Evolutionary conservation across 1,284 basidiomycete species (phyloP).

Genomic region (Coriolopsis trogii): DNA sequence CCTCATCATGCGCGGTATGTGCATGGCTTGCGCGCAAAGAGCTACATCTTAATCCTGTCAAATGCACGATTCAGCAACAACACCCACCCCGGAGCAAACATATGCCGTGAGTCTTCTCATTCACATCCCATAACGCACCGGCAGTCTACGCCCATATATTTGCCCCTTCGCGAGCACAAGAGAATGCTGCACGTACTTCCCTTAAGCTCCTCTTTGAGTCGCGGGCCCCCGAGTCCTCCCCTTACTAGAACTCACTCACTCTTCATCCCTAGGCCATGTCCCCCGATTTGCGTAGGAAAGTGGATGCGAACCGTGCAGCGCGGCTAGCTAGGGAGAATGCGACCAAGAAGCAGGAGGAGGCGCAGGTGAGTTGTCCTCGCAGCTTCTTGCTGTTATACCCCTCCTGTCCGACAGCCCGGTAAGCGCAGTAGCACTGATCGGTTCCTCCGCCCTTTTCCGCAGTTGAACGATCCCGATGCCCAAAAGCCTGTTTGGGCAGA

Average conservation of each 20-base stretch:
- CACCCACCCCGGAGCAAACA: constrained; percentile 58
- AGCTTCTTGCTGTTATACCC: not conserved
- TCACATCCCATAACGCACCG: not conserved
- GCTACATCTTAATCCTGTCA: not conserved
- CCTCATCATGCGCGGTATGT: constrained; percentile 64
- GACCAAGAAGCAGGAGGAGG: constrained; percentile 52
- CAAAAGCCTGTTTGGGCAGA: constrained; percentile 57
- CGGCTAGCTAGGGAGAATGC: constrained; percentile 59
- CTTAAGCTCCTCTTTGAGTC: no score
- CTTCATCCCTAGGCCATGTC: constrained; percentile 54
- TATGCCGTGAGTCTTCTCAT: constrained; percentile 48
- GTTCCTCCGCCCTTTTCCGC: not conserved
- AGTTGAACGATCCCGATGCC: constrained; percentile 47
- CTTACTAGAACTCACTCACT: not conserved
- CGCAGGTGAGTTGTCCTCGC: constrained; percentile 49
- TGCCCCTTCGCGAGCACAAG: not conserved
- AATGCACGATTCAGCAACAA: constrained; percentile 50
- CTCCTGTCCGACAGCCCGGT: not conserved
- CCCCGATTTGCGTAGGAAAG: constrained; percentile 67
- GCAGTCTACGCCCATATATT: not conserved
- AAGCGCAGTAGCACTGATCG: constrained; percentile 13
- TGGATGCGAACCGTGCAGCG: constrained; percentile 62
- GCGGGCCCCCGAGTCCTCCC: no score
- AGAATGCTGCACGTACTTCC: no score
- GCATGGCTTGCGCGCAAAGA: no score